Evolutionary conservation across 768 basidiomycete species (phyloP).

Genomic region (Suillus hirtellus): DNA sequence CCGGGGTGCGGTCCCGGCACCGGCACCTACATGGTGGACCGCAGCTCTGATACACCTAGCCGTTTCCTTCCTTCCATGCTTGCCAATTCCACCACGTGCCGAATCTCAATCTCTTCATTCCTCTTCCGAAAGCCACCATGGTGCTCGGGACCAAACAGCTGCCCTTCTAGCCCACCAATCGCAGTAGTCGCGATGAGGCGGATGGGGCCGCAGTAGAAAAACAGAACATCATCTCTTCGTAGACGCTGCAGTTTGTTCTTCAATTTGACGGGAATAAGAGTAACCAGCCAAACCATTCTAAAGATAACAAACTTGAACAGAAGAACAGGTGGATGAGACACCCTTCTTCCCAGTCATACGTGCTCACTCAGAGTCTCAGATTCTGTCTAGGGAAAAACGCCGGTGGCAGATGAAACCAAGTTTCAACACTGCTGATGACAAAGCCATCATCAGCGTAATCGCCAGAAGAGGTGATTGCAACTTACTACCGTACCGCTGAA

Average conservation of each 20-base stretch:
- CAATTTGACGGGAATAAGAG: not conserved
- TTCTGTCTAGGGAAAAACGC: conserved; percentile 2
- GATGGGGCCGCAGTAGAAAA: conserved; percentile 1
- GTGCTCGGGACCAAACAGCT: not conserved
- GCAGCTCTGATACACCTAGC: not conserved
- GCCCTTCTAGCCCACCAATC: not conserved
- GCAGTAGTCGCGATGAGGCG: conserved; percentile 4
- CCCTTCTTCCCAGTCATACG: conserved; percentile 2
- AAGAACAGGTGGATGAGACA: conserved; percentile 1
- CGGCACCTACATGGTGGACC: too few species aligned
- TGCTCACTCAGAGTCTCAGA: not conserved
- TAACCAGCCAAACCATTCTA: not conserved
- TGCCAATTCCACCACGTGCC: not conserved
- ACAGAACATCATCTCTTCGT: not conserved
- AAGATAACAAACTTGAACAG: conserved; percentile 1
- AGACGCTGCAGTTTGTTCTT: not conserved
- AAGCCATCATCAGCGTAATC: not conserved
- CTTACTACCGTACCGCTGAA: not conserved
- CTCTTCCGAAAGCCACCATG: not conserved
- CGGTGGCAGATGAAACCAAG: not conserved
- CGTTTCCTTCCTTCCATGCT: not conserved
- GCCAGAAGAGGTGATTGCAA: not conserved
- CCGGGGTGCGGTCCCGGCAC: not conserved
- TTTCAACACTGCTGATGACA: conserved; percentile 1
- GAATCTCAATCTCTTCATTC: conserved; percentile 6